phyloP scores from a whole-genome alignment of 164 flowering plant species.

The Vitis amurensis region DNA sequence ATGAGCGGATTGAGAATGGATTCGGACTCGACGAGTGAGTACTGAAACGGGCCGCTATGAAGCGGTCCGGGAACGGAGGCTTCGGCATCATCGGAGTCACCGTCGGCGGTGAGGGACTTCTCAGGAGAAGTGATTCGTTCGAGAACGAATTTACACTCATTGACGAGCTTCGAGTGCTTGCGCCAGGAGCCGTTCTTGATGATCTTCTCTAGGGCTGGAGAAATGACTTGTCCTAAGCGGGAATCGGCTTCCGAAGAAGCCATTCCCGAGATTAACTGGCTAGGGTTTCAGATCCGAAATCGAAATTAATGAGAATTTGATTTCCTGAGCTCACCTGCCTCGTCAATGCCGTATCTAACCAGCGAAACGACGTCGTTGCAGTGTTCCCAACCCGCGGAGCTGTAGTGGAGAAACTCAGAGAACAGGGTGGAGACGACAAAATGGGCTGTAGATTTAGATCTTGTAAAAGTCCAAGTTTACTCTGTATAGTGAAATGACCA shows the following conservation, averaged over 20 bases:
- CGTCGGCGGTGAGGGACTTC: conserved; percentile 6
- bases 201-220: conserved; percentile 85
- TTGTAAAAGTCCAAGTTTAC: not conserved
- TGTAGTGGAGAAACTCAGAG: not conserved
- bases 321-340: not conserved
- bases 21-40: conserved; percentile 77
- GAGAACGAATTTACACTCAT: conserved; percentile 77
- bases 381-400: not conserved
- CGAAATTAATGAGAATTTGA: not conserved
- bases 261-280: conserved; percentile 55
- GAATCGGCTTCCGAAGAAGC: conserved; percentile 99
- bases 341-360: conserved; percentile 11
- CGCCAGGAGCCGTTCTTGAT: conserved; percentile 94
- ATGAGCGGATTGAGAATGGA: conserved; percentile 70
- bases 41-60: conserved; percentile 55
- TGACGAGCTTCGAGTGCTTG: conserved; percentile 83
- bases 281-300: conserved; percentile 28
- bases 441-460: conserved; percentile 20
- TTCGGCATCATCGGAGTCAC: conserved; percentile 33
- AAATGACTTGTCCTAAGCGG: conserved; percentile 63
- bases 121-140: conserved; percentile 44
- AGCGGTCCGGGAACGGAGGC: conserved; percentile 67
- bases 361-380: conserved; percentile 4
- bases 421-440: not conserved
- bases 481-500: not conserved